Evolutionary conservation across 1,284 basidiomycete genomes (phyloP).

Genomic region (Tilletiopsis washingtonensis): DNA sequence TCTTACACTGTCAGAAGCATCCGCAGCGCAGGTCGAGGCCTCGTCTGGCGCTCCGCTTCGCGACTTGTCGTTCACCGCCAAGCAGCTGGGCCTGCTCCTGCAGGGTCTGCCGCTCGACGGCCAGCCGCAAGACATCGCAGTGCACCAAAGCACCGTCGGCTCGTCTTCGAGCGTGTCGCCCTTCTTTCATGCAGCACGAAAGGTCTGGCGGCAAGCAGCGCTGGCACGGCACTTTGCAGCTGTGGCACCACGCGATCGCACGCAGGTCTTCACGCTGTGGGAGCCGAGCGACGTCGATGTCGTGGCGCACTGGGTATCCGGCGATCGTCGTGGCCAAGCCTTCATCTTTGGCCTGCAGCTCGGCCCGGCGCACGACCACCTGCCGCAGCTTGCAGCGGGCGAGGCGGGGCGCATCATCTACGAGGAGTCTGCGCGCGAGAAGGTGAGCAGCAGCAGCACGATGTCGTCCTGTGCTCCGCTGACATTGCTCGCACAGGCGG

Average conservation of each 20-base stretch:
- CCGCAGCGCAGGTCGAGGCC: not conserved
- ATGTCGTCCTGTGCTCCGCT: not conserved
- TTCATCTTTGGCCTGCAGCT: conserved; percentile 19
- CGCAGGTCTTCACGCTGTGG: conserved; percentile 16
- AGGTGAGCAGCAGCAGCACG: too few species aligned
- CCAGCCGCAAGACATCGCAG: not conserved
- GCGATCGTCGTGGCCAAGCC: conserved; percentile 5
- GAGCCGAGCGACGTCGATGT: conserved; percentile 20
- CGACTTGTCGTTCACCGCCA: not conserved
- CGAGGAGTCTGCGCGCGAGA: conserved; percentile 25
- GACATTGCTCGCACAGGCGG: conserved; percentile 4
- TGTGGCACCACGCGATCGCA: conserved; percentile 6
- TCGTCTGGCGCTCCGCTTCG: not conserved
- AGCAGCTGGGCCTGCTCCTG: not conserved
- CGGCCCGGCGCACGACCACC: conserved; percentile 12
- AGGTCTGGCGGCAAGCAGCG: conserved; percentile 9
- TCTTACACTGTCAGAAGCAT: not conserved
- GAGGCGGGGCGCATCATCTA: conserved; percentile 23
- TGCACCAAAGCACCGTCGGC: not conserved
- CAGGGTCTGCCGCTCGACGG: not conserved
- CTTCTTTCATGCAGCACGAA: conserved; percentile 11
- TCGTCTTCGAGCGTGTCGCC: not conserved
- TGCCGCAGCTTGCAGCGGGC: conserved; percentile 1
- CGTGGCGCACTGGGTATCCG: conserved; percentile 7
- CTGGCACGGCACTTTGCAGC: conserved; percentile 12